These are phyloP conservation scores for Hypsizygus marmoreus DNA, from an alignment of 768 basidiomycete genomes.

Conservation along the genomic window DNA sequence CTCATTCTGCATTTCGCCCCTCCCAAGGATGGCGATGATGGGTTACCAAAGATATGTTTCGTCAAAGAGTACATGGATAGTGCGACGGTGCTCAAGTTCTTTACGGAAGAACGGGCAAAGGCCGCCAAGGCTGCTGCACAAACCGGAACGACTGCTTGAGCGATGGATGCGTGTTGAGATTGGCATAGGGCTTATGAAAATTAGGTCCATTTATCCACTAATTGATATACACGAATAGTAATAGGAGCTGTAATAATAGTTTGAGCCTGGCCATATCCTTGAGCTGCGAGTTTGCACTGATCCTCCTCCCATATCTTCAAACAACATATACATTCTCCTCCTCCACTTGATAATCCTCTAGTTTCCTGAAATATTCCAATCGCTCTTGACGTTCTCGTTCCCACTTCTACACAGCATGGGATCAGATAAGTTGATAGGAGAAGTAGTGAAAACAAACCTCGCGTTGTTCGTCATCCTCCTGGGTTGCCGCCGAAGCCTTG, in stretches of 20 bases:
- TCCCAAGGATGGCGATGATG: constrained; percentile 11
- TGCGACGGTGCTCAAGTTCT: constrained; percentile 24
- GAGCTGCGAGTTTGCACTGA: too few species aligned
- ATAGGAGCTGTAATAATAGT: background rate
- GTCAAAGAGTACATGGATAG: constrained; percentile 37
- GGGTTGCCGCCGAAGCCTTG: constrained; percentile 1
- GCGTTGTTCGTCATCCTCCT: constrained; percentile 13
- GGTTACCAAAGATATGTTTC: constrained; percentile 25
- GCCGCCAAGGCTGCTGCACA: constrained; percentile 1
- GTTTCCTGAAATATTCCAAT: constrained; percentile 52
- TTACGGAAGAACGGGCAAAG: constrained; percentile 29
- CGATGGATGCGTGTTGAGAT: too few species aligned
- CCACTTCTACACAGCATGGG: constrained; percentile 32
- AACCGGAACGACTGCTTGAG: too few species aligned
- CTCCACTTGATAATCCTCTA: constrained; percentile 54
- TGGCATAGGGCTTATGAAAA: too few species aligned
- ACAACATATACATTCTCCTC: constrained; percentile 63
- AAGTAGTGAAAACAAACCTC: constrained; percentile 15
- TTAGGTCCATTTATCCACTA: background rate
- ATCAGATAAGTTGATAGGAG: constrained; percentile 1
- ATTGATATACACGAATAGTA: background rate
- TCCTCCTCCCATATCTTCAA: too few species aligned
- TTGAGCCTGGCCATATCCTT: background rate
- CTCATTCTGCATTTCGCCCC: constrained; percentile 26
- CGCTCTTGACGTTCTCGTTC: constrained; percentile 51